phyloP scores from a whole-genome alignment of 2,329 filamentous ascomycete species.

The Lachnellula cervina region DNA sequence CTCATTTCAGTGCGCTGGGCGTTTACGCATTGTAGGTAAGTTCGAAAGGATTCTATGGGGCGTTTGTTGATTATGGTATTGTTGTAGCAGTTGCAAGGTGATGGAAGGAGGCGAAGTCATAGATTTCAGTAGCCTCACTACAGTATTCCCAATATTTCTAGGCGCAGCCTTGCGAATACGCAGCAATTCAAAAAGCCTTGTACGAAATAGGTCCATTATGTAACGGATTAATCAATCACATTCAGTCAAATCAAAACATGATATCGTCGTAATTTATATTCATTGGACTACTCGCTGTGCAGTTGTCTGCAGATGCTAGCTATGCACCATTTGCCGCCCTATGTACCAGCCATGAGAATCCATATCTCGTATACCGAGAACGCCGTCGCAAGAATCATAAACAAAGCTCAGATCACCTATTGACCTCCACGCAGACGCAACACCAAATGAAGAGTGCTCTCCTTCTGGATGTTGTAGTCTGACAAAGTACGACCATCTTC shows the following conservation, averaged over 20 bases:
- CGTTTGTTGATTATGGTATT: too few relatives aligned
- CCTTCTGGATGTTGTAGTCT: constrained; percentile 84
- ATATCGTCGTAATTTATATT: constrained; percentile 1
- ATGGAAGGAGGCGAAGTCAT: too few relatives aligned
- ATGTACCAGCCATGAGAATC: constrained; percentile 9
- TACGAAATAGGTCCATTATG: background rate
- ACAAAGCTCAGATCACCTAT: constrained; percentile 29
- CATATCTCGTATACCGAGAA: constrained; percentile 10
- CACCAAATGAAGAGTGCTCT: constrained; percentile 66
- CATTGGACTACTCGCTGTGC: constrained; percentile 4
- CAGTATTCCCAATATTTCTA: background rate
- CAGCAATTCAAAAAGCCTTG: background rate
- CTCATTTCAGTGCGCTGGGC: constrained; percentile 1
- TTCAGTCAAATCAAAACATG: background rate
- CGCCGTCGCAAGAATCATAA: constrained; percentile 20
- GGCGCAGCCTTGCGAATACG: constrained; percentile 1
- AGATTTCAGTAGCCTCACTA: too few relatives aligned
- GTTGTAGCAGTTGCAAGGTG: too few relatives aligned
- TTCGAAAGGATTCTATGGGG: too few relatives aligned
- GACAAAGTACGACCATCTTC: constrained; percentile 73
- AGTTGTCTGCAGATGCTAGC: background rate
- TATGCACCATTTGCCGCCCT: constrained; percentile 4
- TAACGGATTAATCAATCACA: background rate
- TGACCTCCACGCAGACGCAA: constrained; percentile 65
- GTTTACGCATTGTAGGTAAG: background rate